Base-by-base conservation (phyloP, 2,329 filamentous ascomycete species). In the Nemania abortiva region DNA sequence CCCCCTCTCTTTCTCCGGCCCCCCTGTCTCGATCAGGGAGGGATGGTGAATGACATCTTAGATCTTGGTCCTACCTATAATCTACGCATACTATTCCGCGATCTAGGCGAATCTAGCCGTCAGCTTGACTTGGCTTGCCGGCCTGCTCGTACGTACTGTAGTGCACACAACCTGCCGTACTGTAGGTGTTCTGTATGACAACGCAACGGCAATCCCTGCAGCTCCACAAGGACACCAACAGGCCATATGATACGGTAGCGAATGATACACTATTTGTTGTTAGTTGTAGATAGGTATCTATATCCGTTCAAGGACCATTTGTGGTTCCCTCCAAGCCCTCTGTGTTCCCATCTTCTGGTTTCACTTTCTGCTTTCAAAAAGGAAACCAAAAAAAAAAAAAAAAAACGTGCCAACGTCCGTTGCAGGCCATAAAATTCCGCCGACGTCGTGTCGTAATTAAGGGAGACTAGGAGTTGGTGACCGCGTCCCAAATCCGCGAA, bases 161-260 rank as follows among this genome's bases (percentile, higher is more conserved):
- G n/a, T n/a, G 13, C 42, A 11, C n/a, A 47, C 13, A 15, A n/a
- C n/a, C n/a, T n/a, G n/a, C 15, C 3, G 37, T 27, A 31, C 29
- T 37, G 13, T 47, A 54, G 3, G 61, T 57, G 22, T 4, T 4
- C 11, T 11, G 39, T 37, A 58, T 58, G 64, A 67, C 68, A 62
- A 58, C 57, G n/a, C 61, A 68, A 50, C 45, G 61, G 54, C 31
- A 54, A 70, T 61, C 68, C 65, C 59, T 67, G 63, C 52, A 4
- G 42, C 31, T 64, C 68, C 68, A 70, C 60, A 63, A 55, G 27
- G 27, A 59, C 20, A 52, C 54, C 29, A 34, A 53, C 31, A 49
- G 29, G 29, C 39, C 50, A 63, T 42, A 24, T 49, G 63, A 49
- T 61, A 63, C 31, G 47, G 56, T 49, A 42, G 39, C n/a, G n/a